Base-by-base conservation (phyloP, 495 filamentous ascomycete species). In the Aspergillus nidulans region DNA sequence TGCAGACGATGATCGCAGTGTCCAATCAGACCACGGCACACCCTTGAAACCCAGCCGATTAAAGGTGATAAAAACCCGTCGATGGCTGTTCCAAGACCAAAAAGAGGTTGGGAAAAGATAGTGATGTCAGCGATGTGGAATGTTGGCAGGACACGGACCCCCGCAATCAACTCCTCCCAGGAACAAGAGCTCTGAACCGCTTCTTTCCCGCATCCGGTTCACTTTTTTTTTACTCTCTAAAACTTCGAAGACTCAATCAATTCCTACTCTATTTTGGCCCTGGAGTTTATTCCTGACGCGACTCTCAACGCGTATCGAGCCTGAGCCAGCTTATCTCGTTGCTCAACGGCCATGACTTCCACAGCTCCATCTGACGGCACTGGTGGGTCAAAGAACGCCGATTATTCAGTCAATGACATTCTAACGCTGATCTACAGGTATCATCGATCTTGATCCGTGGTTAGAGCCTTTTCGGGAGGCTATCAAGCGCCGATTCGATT, bases 381-480 rank as follows among this genome's bases (percentile, higher is more conserved):
- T 49, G 64, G 64, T 64, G 42, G 46, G 64, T 53, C 36, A 18
- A 39, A 16, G 18, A 13, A 41, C 2, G 21, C 12, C 16, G 49
- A 36, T 49, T 43, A 5, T 41, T 16, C 28, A 5, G 9, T 47
- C 38, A 16, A 42, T 32, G 10, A 16, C 20, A 45, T 23, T 26
- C 49, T 57, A 45, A 63, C 7, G 3, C 50, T 19, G 28, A 12
- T 32, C 30, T 19, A 21, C 50, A 95, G 94, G 94, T 63, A 90
- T 97, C 45, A 66, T 95, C 53, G 69, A 87, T 67, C 80, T 97
- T 45, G 94, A 98, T 64, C 91, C 94, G 18, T 97, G 85, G 82
- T 85, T 98, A 53, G 81, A 81, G 15, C 92, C 95, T 8, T 95
- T 92, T 79, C 79, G 84, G 62, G 86, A 88, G 26, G 77, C 85